These are phyloP conservation scores for Erodium maritimum DNA, from an alignment of 345 rosid species.

Conservation along the genomic window DNA sequence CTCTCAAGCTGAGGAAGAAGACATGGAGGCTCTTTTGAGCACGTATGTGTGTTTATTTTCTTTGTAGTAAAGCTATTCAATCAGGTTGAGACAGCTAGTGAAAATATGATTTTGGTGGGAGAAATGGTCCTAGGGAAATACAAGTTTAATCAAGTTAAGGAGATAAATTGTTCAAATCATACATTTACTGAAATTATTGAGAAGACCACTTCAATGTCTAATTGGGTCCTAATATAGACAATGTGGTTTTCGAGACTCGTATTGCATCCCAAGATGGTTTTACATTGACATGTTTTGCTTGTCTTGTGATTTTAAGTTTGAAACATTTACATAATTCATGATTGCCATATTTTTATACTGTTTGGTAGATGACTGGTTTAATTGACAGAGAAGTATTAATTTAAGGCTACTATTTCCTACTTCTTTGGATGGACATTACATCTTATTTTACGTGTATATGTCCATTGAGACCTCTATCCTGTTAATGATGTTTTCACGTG, in stretches of 20 bases:
- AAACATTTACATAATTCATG: too few relatives aligned
- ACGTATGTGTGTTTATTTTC: constrained; percentile 42
- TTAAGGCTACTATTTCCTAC: neutral
- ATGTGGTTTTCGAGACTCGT: neutral
- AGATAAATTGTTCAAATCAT: neutral
- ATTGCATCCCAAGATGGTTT: neutral
- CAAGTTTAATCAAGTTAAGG: neutral
- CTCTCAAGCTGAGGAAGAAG: constrained; percentile 98
- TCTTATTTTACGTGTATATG: neutral
- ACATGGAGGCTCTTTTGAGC: constrained; percentile 94
- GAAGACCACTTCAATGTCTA: neutral
- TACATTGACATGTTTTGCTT: too few relatives aligned
- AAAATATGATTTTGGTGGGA: neutral
- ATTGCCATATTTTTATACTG: too few relatives aligned
- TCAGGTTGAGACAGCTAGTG: neutral
- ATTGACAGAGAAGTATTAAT: neutral
- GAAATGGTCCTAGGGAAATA: neutral
- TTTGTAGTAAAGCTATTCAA: constrained; percentile 7
- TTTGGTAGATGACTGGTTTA: neutral
- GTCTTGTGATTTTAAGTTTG: too few relatives aligned
- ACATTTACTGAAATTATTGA: neutral
- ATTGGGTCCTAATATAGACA: neutral
- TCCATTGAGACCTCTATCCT: neutral
- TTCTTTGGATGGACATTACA: neutral
- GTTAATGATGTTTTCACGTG: constrained; percentile 3